Percentiles rank a stretch among this genome's conserved stretches.
These are phyloP conservation scores for Candida sojae DNA, from an alignment of 1,139 yeast species.

Conservation along the genomic window DNA sequence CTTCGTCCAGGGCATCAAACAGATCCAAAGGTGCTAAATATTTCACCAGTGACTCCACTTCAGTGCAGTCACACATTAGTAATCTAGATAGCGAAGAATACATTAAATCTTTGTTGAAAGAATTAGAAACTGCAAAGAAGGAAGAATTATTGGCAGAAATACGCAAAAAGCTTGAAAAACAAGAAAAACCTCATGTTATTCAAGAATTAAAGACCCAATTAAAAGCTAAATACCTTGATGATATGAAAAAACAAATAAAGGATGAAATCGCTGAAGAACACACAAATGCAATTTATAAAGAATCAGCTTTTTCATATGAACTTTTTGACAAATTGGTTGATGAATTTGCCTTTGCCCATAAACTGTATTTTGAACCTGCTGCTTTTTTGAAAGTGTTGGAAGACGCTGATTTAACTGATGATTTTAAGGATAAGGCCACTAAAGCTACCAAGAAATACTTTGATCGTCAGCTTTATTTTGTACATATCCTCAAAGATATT, in stretches of 20 bases:
- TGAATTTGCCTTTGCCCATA: constrained; percentile 21
- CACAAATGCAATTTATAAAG: constrained; percentile 22
- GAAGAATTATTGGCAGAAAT: constrained; percentile 13
- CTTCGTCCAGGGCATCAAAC: constrained; percentile 2
- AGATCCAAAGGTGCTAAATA: constrained; percentile 12
- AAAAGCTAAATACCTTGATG: constrained; percentile 13
- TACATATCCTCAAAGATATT: constrained; percentile 19
- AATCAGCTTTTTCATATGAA: constrained; percentile 20
- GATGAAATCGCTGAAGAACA: constrained; percentile 18
- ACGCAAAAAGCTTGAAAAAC: constrained; percentile 9
- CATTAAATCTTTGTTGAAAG: constrained; percentile 12
- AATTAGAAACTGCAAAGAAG: constrained; percentile 14
- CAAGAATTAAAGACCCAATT: constrained; percentile 13
- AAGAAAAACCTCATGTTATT: constrained; percentile 11
- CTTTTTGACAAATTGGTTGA: constrained; percentile 24
- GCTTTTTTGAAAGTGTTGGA: constrained; percentile 15
- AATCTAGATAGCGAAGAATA: constrained; percentile 13
- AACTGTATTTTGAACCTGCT: constrained; percentile 18
- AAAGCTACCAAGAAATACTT: constrained; percentile 15
- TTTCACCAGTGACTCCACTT: constrained; percentile 11
- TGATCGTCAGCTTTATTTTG: constrained; percentile 17
- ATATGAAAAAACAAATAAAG: constrained; percentile 19
- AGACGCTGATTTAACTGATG: constrained; percentile 13
- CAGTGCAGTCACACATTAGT: constrained; percentile 12
- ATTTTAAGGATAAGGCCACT: constrained; percentile 15